These are phyloP conservation scores for Pyrus betulifolia DNA, from an alignment of 306 rosid genomes.

Conservation along the genomic window DNA sequence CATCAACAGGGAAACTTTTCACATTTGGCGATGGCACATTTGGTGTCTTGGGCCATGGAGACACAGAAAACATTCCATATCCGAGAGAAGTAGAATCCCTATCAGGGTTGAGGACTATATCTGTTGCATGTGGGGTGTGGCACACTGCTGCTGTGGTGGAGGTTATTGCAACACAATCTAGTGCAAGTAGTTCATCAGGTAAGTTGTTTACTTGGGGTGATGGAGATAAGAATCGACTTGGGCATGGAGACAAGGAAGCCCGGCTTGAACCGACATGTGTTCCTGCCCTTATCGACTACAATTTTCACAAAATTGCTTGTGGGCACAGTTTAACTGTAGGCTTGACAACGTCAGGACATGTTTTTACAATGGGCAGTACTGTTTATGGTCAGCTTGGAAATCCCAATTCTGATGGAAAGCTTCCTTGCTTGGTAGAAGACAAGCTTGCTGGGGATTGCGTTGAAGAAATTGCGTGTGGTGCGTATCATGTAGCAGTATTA, in stretches of 20 bases:
- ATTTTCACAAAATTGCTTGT: slow-evolving; percentile 86
- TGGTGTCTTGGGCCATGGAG: slow-evolving; percentile 94
- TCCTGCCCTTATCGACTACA: slow-evolving; percentile 72
- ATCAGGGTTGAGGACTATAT: slow-evolving; percentile 73
- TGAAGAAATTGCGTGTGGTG: slow-evolving; percentile 94
- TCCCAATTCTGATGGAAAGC: slow-evolving; percentile 79
- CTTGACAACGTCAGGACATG: slow-evolving; percentile 76
- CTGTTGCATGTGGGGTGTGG: slow-evolving; percentile 99
- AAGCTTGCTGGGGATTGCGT: slow-evolving; percentile 57
- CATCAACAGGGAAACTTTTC: slow-evolving; percentile 78
- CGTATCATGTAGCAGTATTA: slow-evolving; percentile 86
- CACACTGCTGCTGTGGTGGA: slow-evolving; percentile 96
- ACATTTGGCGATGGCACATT: slow-evolving; percentile 99
- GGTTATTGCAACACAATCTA: slow-evolving; percentile 83
- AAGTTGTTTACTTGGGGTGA: slow-evolving; percentile 98
- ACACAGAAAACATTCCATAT: slow-evolving; percentile 59
- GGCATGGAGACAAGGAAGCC: slow-evolving; percentile 96
- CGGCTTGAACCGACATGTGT: slow-evolving; percentile 89
- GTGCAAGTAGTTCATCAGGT: slow-evolving; percentile 68
- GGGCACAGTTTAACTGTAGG: slow-evolving; percentile 94
- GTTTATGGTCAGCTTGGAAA: slow-evolving; percentile 99
- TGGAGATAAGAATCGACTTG: slow-evolving; percentile 94
- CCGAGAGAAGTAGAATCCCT: slow-evolving; percentile 90
- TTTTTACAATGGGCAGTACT: slow-evolving; percentile 89
- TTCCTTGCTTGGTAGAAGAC: slow-evolving; percentile 80